phyloP scores from a whole-genome alignment of 2,329 filamentous ascomycete genomes.

The Tolypocladium tundrense region DNA sequence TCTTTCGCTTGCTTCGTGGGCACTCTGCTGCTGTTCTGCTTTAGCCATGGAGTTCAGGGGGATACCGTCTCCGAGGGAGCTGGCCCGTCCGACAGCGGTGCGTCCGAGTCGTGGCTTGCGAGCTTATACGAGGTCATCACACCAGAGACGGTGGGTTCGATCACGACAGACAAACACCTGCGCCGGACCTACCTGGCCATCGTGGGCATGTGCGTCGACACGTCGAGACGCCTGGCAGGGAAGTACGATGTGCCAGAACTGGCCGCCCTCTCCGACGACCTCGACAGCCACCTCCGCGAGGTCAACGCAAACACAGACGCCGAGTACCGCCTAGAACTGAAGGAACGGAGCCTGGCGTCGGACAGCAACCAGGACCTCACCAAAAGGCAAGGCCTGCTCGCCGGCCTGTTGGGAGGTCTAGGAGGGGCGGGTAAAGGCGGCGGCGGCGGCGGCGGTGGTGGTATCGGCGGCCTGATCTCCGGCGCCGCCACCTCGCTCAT shows the following conservation, averaged over 20 bases:
- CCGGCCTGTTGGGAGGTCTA: background rate
- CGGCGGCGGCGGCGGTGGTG: background rate
- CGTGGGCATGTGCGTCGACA: constrained; percentile 7
- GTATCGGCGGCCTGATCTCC: background rate
- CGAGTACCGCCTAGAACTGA: background rate
- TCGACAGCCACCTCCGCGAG: constrained; percentile 5
- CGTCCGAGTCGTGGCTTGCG: background rate
- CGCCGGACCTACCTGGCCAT: constrained; percentile 7
- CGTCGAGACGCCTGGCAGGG: constrained; percentile 4
- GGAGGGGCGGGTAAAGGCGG: background rate
- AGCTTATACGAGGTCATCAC: background rate
- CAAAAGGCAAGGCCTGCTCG: background rate
- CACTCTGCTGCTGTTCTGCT: background rate
- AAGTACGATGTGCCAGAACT: constrained; percentile 5
- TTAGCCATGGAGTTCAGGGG: background rate
- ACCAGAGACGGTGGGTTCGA: background rate
- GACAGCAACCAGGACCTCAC: background rate
- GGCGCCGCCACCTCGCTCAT: constrained; percentile 1
- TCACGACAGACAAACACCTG: constrained; percentile 1
- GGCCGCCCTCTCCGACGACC: constrained; percentile 3
- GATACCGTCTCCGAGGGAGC: background rate
- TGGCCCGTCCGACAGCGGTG: background rate
- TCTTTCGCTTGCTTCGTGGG: background rate
- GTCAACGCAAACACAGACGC: background rate
- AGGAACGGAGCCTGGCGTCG: background rate